These are phyloP conservation scores for Bolboschoenoplectus hybrid DNA, from an alignment of 202 grass and related monocot species.

Conservation along the genomic window DNA sequence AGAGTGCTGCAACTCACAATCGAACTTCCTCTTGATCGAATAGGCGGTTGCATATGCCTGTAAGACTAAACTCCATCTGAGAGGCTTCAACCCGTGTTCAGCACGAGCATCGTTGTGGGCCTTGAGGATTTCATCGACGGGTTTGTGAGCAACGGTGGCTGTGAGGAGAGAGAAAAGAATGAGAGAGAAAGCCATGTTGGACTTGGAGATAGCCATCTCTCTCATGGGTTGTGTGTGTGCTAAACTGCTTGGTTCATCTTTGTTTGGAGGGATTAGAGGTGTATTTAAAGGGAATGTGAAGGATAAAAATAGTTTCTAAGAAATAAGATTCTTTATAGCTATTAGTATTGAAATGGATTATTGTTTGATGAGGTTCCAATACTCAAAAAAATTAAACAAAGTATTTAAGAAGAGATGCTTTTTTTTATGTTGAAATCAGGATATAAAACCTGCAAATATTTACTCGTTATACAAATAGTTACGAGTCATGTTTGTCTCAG, in stretches of 20 bases:
- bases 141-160: neutral
- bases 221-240: constrained; percentile 2
- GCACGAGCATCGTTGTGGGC: constrained; percentile 26
- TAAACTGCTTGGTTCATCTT: neutral
- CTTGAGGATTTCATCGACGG: constrained; percentile 24
- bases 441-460: neutral
- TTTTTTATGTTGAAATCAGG: neutral
- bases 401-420: neutral
- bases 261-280: neutral
- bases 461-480: too few relatives aligned
- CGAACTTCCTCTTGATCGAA: constrained; percentile 37
- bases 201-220: constrained; percentile 37
- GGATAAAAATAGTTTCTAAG: neutral
- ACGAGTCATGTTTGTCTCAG: too few relatives aligned
- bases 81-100: neutral
- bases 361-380: too few relatives aligned
- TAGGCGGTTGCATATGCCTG: constrained; percentile 48
- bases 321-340: too few relatives aligned
- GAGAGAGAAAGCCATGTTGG: constrained; percentile 16
- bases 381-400: neutral
- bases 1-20: constrained; percentile 64
- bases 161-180: constrained; percentile 14
- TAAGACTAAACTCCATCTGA: constrained; percentile 52
- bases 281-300: neutral
- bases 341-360: too few relatives aligned